phyloP scores from a whole-genome alignment of 2,329 filamentous ascomycete species.

The Aspergillus tubingensis region DNA sequence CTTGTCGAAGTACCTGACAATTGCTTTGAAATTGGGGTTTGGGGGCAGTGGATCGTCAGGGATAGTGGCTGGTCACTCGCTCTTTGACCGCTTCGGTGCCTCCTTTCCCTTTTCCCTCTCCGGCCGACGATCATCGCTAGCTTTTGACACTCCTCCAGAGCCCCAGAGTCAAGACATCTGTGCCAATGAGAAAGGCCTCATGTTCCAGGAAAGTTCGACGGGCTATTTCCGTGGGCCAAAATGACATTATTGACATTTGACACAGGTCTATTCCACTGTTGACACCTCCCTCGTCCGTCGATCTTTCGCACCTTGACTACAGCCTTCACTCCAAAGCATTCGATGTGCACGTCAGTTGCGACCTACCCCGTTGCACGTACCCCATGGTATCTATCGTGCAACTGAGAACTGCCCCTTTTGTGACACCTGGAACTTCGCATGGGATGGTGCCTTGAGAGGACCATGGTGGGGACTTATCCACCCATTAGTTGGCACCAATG shows the following conservation, averaged over 20 bases:
- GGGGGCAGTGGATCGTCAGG: not conserved
- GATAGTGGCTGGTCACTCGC: not conserved
- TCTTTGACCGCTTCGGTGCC: not conserved
- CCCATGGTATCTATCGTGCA: not conserved
- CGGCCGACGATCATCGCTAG: conserved; percentile 4
- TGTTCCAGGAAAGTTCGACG: not conserved
- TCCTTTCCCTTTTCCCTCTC: not conserved
- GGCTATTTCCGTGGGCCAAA: not conserved
- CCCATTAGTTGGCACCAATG: not conserved
- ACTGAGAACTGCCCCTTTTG: not conserved
- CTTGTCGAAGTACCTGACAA: too few species aligned
- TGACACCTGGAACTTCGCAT: not conserved
- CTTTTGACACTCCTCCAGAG: not conserved
- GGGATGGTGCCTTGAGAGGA: not conserved
- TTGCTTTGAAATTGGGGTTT: not conserved
- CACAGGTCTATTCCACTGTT: not conserved
- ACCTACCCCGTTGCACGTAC: not conserved
- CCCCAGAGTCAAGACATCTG: not conserved
- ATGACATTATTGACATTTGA: conserved; percentile 5
- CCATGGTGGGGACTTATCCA: not conserved
- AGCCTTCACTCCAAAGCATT: not conserved
- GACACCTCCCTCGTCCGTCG: conserved; percentile 1
- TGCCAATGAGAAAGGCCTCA: not conserved
- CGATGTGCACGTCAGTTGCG: not conserved
- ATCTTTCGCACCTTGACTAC: not conserved